These are phyloP conservation scores for Fusarium newnesense DNA, from an alignment of 2,329 filamentous ascomycete genomes.

Conservation along the genomic window DNA sequence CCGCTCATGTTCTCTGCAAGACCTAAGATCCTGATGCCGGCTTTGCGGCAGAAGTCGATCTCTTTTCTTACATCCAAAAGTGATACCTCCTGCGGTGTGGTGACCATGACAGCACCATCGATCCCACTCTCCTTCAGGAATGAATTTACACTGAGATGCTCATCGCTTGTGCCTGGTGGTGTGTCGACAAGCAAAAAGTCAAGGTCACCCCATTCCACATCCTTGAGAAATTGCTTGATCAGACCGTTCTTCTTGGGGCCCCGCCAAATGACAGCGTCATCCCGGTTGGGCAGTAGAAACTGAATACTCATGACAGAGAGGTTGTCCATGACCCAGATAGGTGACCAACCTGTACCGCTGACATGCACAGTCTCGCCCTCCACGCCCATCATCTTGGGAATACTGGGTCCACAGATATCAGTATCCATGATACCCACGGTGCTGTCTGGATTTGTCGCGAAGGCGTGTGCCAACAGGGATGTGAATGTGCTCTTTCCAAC, in stretches of 20 bases:
- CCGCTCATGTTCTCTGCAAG: constrained; percentile 98
- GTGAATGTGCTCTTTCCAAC: constrained; percentile 97
- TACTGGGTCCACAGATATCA: constrained; percentile 94
- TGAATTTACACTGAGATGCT: constrained; percentile 93
- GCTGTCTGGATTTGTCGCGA: constrained; percentile 80
- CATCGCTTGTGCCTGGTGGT: constrained; percentile 92
- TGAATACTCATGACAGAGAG: constrained; percentile 97
- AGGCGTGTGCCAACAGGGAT: constrained; percentile 86
- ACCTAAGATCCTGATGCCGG: constrained; percentile 86
- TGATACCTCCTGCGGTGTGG: constrained; percentile 93
- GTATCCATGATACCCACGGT: constrained; percentile 97
- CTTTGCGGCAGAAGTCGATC: constrained; percentile 97
- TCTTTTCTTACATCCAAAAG: constrained; percentile 95
- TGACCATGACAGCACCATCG: constrained; percentile 91
- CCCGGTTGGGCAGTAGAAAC: constrained; percentile 94
- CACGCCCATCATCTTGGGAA: constrained; percentile 99
- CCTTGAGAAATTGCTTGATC: constrained; percentile 97
- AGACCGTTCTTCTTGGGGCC: constrained; percentile 98
- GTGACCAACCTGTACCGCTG: constrained; percentile 88
- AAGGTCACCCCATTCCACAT: constrained; percentile 96
- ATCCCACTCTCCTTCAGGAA: constrained; percentile 92
- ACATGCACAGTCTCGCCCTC: constrained; percentile 94
- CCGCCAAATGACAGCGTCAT: constrained; percentile 97
- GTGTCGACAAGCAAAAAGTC: constrained; percentile 96
- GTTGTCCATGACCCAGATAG: constrained; percentile 95